phyloP scores from a whole-genome alignment of 1,284 basidiomycete species.

The Tilletia indica region DNA sequence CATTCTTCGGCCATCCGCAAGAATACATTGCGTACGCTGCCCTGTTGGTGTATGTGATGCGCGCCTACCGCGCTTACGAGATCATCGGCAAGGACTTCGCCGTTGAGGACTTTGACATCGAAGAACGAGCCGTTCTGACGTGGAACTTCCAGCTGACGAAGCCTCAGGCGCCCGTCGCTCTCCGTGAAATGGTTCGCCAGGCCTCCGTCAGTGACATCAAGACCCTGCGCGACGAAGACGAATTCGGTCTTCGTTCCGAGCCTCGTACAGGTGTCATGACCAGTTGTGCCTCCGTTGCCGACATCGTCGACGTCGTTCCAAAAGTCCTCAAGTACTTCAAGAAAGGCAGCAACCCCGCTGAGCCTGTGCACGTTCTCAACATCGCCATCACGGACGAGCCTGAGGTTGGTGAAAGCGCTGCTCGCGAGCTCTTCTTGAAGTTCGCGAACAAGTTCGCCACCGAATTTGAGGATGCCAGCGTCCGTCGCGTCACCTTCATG shows the following conservation, averaged over 20 bases:
- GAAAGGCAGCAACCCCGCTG: slow-evolving; percentile 20
- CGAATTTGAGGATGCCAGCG: slow-evolving; percentile 71
- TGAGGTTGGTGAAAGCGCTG: slow-evolving; percentile 73
- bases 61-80: slow-evolving; percentile 92
- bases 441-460: slow-evolving; percentile 72
- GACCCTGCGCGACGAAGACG: slow-evolving; percentile 37
- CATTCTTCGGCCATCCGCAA: slow-evolving; percentile 80
- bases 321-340: slow-evolving; percentile 47
- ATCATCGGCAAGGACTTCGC: slow-evolving; percentile 86
- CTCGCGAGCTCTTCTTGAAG: slow-evolving; percentile 72
- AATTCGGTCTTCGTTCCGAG: slow-evolving; percentile 31
- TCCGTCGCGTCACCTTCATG: slow-evolving; percentile 87
- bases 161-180: slow-evolving; percentile 58
- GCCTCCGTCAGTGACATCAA: slow-evolving; percentile 50
- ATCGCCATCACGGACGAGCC: slow-evolving; percentile 65
- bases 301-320: slow-evolving; percentile 45
- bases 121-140: slow-evolving; percentile 53
- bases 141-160: slow-evolving; percentile 62
- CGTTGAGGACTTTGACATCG: slow-evolving; percentile 69
- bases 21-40: slow-evolving; percentile 78
- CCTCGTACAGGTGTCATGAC: slow-evolving; percentile 54
- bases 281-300: slow-evolving; percentile 41
- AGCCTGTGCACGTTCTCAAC: slow-evolving; percentile 70
- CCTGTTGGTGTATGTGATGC: slow-evolving; percentile 91
- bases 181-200: slow-evolving; percentile 54